phyloP scores from a whole-genome alignment of 2,329 filamentous ascomycete genomes.

The Pyrenophora tritici-repentis region DNA sequence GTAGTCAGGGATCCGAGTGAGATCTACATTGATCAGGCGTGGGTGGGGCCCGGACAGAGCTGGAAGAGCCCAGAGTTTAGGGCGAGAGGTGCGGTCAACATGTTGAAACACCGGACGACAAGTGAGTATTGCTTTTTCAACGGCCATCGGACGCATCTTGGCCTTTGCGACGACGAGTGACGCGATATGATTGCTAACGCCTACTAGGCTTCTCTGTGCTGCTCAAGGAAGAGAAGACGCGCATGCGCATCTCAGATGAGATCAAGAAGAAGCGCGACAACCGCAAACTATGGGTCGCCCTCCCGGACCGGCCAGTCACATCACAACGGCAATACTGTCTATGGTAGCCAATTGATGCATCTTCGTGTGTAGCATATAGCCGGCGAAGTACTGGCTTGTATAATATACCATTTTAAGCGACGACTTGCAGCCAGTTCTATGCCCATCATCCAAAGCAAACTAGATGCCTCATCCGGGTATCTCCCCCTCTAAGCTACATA shows the following conservation, averaged over 20 bases:
- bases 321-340: constrained; percentile 88
- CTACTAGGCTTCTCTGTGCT: constrained; percentile 72
- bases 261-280: constrained; percentile 74
- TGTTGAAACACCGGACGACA: constrained; percentile 73
- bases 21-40: constrained; percentile 90
- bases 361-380: constrained; percentile 6
- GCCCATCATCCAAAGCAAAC: constrained; percentile 33
- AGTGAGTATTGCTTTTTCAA: constrained; percentile 57
- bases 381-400: constrained; percentile 13
- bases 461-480: constrained; percentile 19
- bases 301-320: constrained; percentile 83
- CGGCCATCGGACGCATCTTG: no score
- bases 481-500: not conserved
- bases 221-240: constrained; percentile 91
- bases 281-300: constrained; percentile 81
- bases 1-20: constrained; percentile 74
- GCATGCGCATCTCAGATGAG: constrained; percentile 79
- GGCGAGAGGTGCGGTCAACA: constrained; percentile 72
- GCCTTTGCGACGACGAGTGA: no score
- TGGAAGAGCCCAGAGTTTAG: constrained; percentile 67
- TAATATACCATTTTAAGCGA: constrained; percentile 24
- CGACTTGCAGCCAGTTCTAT: not conserved
- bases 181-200: not conserved
- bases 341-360: constrained; percentile 64
- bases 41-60: constrained; percentile 74